Conservation (phyloP, 345 rosid species). For the Eucalyptus viminalis region DNA sequence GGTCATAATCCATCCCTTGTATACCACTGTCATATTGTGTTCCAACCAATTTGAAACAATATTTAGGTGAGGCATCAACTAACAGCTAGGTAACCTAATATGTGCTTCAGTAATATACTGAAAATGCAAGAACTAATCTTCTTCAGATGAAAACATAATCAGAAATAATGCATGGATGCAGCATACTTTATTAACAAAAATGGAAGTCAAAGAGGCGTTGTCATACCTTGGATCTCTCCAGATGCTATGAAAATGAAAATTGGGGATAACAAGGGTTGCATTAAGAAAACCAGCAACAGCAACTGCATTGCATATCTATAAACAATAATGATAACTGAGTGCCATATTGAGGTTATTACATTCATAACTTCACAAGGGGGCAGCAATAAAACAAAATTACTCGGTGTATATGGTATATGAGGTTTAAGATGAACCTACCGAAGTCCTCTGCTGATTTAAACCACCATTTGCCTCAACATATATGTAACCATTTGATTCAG, state of each 20-base stretch:
- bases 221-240: constrained; percentile 98
- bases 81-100: background rate
- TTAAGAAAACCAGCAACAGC: constrained; percentile 99
- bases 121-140: background rate
- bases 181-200: background rate
- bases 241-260: constrained; percentile 93
- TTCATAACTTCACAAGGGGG: background rate
- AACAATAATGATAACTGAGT: constrained; percentile 6
- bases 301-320: constrained; percentile 98
- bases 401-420: background rate
- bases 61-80: background rate
- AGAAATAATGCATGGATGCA: background rate
- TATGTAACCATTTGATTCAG: constrained; percentile 93
- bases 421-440: constrained; percentile 48
- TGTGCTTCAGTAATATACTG: background rate
- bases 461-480: constrained; percentile 99
- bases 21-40: background rate
- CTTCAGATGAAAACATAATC: background rate
- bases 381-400: background rate
- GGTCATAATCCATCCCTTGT: background rate
- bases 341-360: background rate
- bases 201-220: background rate
- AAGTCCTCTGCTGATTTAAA: constrained; percentile 94
- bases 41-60: background rate
- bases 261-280: constrained; percentile 91